Conservation (phyloP, 2,329 filamentous ascomycete species). For the Sarocladium brachiariae region DNA sequence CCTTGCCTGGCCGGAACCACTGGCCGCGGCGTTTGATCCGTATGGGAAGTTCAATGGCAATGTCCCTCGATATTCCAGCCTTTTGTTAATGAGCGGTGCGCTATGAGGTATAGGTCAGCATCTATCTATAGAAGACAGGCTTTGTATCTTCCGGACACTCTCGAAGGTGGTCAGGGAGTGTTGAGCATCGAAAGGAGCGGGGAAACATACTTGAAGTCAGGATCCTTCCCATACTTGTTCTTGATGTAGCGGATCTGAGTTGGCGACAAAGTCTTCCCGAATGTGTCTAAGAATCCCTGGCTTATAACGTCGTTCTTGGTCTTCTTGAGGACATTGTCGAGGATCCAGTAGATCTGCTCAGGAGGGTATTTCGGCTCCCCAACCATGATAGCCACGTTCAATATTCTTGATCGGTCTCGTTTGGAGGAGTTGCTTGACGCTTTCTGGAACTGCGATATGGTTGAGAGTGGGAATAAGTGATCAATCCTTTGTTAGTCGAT, state of each 20-base stretch:
- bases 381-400: slow-evolving; percentile 20
- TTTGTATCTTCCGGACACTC: too few relatives aligned
- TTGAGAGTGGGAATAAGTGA: not conserved
- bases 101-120: not conserved
- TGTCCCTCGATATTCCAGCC: not conserved
- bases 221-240: slow-evolving; percentile 33
- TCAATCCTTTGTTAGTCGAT: too few relatives aligned
- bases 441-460: not conserved
- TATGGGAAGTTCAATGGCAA: not conserved
- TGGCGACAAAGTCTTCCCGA: slow-evolving; percentile 22
- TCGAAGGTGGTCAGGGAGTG: too few relatives aligned
- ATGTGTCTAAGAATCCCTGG: slow-evolving; percentile 20
- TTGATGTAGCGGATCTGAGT: slow-evolving; percentile 34
- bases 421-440: not conserved
- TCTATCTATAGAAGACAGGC: too few relatives aligned
- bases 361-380: slow-evolving; percentile 27
- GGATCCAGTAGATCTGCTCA: slow-evolving; percentile 28
- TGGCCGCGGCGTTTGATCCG: not conserved
- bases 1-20: not conserved
- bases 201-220: slow-evolving; percentile 32
- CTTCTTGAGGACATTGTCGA: slow-evolving; percentile 22
- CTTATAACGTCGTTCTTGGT: slow-evolving; percentile 20
- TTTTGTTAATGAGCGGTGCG: not conserved
- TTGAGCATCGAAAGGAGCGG: too few relatives aligned
- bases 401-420: not conserved